These are phyloP conservation scores for Leptodermis oblonga DNA, from an alignment of 257 asterid genomes.

Conservation along the genomic window DNA sequence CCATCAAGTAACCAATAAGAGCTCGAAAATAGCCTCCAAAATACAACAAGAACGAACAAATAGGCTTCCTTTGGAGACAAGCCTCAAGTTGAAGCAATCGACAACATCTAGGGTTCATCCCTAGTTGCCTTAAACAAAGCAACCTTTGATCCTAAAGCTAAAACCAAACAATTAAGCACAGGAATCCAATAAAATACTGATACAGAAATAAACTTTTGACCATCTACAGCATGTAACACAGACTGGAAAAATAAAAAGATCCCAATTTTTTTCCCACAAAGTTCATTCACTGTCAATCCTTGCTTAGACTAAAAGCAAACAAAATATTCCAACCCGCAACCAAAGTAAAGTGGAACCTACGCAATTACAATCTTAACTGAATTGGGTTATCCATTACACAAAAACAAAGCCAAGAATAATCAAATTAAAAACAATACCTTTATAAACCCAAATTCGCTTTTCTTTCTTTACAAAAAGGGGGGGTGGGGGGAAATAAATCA, in stretches of 20 bases:
- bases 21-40: slow-evolving; percentile 28
- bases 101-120: slow-evolving; percentile 31
- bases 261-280: neutral
- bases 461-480: neutral
- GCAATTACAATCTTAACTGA: slow-evolving; percentile 15
- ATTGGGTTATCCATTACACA: slow-evolving; percentile 14
- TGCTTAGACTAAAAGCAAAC: slow-evolving; percentile 62
- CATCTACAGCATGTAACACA: slow-evolving; percentile 21
- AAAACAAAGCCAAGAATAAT: slow-evolving; percentile 17
- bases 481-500: neutral
- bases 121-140: slow-evolving; percentile 13
- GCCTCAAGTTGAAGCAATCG: slow-evolving; percentile 32
- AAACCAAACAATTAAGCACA: slow-evolving; percentile 19
- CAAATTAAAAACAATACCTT: slow-evolving; percentile 7
- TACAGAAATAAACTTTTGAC: slow-evolving; percentile 24
- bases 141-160: slow-evolving; percentile 26
- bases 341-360: slow-evolving; percentile 32
- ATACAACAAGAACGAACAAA: slow-evolving; percentile 30
- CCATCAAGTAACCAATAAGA: slow-evolving; percentile 34
- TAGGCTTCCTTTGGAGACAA: slow-evolving; percentile 33
- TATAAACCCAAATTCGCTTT: slow-evolving; percentile 6
- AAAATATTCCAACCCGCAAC: slow-evolving; percentile 43
- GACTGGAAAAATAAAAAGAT: slow-evolving; percentile 25
- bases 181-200: slow-evolving; percentile 9
- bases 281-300: slow-evolving; percentile 29